Evolutionary conservation across 257 asterid genomes (phyloP).

Genomic region (Ocimum tenuiflorum): DNA sequence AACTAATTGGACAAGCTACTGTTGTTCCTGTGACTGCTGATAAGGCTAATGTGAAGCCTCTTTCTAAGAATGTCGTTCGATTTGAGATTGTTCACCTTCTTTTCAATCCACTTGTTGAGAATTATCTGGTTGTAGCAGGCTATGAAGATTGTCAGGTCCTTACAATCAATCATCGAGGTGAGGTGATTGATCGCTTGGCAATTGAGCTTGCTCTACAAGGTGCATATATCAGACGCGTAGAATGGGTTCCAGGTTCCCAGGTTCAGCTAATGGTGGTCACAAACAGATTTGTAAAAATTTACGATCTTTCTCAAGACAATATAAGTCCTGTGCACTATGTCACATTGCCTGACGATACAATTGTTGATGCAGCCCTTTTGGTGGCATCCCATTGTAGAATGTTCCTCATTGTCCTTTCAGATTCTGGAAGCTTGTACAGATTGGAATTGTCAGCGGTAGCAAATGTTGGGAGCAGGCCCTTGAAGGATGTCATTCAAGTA

Average conservation of each 20-base stretch:
- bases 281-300: conserved; percentile 81
- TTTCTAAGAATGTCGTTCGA: conserved; percentile 88
- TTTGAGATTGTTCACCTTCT: conserved; percentile 91
- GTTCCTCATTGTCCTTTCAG: conserved; percentile 75
- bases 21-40: conserved; percentile 95
- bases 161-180: conserved; percentile 91
- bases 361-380: conserved; percentile 74
- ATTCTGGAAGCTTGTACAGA: conserved; percentile 73
- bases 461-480: conserved; percentile 78
- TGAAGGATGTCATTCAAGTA: conserved; percentile 67
- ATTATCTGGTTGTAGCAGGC: conserved; percentile 93
- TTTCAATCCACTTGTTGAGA: conserved; percentile 78
- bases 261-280: conserved; percentile 97
- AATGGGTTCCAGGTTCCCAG: conserved; percentile 98
- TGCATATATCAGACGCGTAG: conserved; percentile 83
- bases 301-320: conserved; percentile 90
- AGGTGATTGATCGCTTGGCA: conserved; percentile 90
- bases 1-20: conserved; percentile 94
- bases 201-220: conserved; percentile 98
- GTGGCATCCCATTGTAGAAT: conserved; percentile 74
- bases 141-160: conserved; percentile 99
- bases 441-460: conserved; percentile 71
- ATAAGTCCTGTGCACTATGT: conserved; percentile 92
- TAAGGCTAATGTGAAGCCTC: conserved; percentile 97
- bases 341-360: conserved; percentile 67